phyloP scores from a whole-genome alignment of 257 asterid species.

The Datura wrightii region DNA sequence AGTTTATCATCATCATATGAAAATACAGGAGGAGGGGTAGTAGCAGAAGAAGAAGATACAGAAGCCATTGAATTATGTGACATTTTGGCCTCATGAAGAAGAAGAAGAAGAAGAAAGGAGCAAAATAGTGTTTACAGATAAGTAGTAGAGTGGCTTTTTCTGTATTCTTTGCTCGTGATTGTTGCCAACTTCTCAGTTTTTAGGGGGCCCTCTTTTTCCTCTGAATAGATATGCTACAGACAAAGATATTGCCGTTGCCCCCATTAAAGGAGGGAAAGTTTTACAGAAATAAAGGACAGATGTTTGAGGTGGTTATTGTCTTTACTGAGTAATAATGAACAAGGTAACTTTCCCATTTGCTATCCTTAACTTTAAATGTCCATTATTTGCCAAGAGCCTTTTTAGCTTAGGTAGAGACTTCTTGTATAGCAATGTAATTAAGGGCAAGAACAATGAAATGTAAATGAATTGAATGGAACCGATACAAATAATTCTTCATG shows the following conservation, averaged over 20 bases:
- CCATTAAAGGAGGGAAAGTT: conserved; percentile 46
- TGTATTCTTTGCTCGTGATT: conserved; percentile 57
- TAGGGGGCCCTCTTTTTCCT: conserved; percentile 37
- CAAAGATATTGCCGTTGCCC: conserved; percentile 46
- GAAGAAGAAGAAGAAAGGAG: conserved; percentile 33
- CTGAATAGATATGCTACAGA: conserved; percentile 40
- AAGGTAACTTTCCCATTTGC: neutral
- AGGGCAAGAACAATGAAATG: neutral
- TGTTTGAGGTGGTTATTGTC: conserved; percentile 14
- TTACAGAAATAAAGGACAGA: conserved; percentile 25
- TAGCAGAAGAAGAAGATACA: conserved; percentile 40
- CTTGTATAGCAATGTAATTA: neutral
- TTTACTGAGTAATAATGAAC: neutral
- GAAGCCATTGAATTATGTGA: conserved; percentile 55
- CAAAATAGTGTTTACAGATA: conserved; percentile 27
- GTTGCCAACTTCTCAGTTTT: conserved; percentile 49
- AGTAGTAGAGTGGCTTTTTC: conserved; percentile 31
- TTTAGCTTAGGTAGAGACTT: neutral
- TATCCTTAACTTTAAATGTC: neutral
- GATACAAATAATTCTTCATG: neutral
- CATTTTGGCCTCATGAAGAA: conserved; percentile 48
- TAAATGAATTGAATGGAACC: neutral
- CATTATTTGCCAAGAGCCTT: neutral
- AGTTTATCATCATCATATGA: conserved; percentile 48
- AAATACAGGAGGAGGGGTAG: conserved; percentile 39